Base-by-base conservation (phyloP, 1,284 basidiomycete species). In the Grifola frondosa region DNA sequence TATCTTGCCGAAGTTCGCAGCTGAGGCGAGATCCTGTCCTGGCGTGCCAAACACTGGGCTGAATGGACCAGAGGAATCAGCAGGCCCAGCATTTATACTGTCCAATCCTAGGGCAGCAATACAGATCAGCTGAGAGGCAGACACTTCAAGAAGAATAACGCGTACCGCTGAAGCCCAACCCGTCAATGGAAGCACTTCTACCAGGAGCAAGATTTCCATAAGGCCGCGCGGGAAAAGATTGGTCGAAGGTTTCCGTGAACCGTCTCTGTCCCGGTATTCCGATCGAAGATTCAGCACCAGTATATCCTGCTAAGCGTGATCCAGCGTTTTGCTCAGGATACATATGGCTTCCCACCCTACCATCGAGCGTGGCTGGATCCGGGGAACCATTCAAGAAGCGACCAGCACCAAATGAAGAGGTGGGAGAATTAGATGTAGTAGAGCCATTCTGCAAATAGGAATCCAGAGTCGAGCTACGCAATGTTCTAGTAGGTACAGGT, bases 311-410 rank as follows among this genome's bases (percentile, higher is more conserved):
- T 49, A 49, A 50, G 10, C 60, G 59, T 33, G 60, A 53, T 30
- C 62, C 57, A 22, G 54, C 66, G 21, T 62, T 58, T 28, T 67
- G 57, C 21, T 66, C 58, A 41, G 63, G 65, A 43, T 67, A 69
- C 11, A 65, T 40, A 40, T 71, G 74, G 16, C 53, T 52, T 8
- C 58, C 68, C 19, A 69, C 65, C 39, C 77, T 69, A 16, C 75
- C 74, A 37, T 73, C 74, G 53, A 84, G 78, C 4, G 71, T 65
- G 19, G 72, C 59, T n/a, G 76, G 73, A 61, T 88, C 86, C 0
- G 86, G 84, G 24, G 85, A 86, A n/a, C 70, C 73, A 54, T 80
- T 77, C 40, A 73, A 69, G 55, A 83, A 83, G 49, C 79, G 67
- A 20, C 75, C 78, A 33, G 68, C 75, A 49, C 81, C 77, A 35